Conservation (phyloP, 768 basidiomycete species). For the Podaxis sp. region DNA sequence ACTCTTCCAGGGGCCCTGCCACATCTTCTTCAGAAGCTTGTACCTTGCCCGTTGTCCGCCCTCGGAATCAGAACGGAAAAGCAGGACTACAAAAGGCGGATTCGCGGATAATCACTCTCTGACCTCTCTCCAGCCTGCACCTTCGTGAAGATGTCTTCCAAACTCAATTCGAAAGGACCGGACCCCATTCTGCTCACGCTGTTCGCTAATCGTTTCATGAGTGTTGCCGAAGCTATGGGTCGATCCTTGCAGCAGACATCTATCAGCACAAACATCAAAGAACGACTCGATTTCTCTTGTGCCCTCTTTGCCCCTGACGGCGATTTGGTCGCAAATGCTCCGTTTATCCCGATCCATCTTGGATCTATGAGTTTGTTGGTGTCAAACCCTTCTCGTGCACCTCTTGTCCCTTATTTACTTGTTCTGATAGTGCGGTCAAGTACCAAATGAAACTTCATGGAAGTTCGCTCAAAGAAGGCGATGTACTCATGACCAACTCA, state of each 20-base stretch:
- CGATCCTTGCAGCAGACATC: constrained; percentile 85
- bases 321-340: constrained; percentile 91
- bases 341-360: constrained; percentile 84
- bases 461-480: constrained; percentile 74
- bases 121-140: not conserved
- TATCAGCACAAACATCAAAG: constrained; percentile 94
- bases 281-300: constrained; percentile 92
- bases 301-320: constrained; percentile 95
- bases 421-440: constrained; percentile 62
- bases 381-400: not conserved
- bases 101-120: not conserved
- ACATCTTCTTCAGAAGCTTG: too few species aligned
- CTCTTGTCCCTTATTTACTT: not conserved
- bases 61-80: constrained; percentile 11
- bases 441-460: constrained; percentile 83
- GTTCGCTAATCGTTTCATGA: constrained; percentile 97
- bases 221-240: constrained; percentile 95
- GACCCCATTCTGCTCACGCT: constrained; percentile 88
- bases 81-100: not conserved
- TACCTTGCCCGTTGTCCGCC: not conserved
- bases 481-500: constrained; percentile 91
- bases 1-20: not conserved
- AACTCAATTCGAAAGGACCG: constrained; percentile 37
- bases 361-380: constrained; percentile 90
- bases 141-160: constrained; percentile 14